Evolutionary conservation across 208 protist genomes (phyloP).

Genomic region (Phytomonas sp.): DNA sequence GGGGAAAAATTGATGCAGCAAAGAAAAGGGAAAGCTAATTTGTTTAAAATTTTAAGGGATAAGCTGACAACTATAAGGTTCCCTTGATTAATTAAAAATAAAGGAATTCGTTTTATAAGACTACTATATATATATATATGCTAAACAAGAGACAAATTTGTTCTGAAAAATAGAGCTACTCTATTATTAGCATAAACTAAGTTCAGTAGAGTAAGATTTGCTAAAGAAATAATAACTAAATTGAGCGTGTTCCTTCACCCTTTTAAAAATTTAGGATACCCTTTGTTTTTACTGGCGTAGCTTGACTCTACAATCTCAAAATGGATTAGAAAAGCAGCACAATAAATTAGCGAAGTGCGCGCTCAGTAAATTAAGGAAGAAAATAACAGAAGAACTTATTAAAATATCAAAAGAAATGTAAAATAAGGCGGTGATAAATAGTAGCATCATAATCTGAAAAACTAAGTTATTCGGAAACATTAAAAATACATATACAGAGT

Average conservation of each 20-base stretch:
- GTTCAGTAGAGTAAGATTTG: slow-evolving; percentile 6
- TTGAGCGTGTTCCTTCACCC: slow-evolving; percentile 13
- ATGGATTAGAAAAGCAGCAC: slow-evolving; percentile 13
- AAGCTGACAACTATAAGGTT: not conserved
- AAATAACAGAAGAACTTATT: not conserved
- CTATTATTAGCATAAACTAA: slow-evolving; percentile 8
- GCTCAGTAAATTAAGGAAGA: not conserved
- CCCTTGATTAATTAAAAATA: not conserved
- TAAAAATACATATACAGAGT: not conserved
- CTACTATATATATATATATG: not conserved
- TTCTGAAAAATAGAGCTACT: not conserved
- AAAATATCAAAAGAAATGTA: not conserved
- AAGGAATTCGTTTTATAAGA: not conserved
- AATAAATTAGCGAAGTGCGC: slow-evolving; percentile 17
- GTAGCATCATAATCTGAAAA: not conserved
- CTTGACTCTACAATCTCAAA: not conserved
- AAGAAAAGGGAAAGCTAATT: slow-evolving; percentile 8
- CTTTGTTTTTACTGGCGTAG: slow-evolving; percentile 3
- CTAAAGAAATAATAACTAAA: slow-evolving; percentile 2
- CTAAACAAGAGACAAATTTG: slow-evolving; percentile 8
- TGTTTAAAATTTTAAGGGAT: not conserved
- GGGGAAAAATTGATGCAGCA: slow-evolving; percentile 11
- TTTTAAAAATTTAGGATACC: slow-evolving; percentile 12
- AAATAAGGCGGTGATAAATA: not conserved
- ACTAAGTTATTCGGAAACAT: not conserved